Evolutionary conservation across 1,284 basidiomycete species (phyloP), one percentile per base, ranked within the genome.

Genomic region (Pseudozyma hubeiensis): DNA sequence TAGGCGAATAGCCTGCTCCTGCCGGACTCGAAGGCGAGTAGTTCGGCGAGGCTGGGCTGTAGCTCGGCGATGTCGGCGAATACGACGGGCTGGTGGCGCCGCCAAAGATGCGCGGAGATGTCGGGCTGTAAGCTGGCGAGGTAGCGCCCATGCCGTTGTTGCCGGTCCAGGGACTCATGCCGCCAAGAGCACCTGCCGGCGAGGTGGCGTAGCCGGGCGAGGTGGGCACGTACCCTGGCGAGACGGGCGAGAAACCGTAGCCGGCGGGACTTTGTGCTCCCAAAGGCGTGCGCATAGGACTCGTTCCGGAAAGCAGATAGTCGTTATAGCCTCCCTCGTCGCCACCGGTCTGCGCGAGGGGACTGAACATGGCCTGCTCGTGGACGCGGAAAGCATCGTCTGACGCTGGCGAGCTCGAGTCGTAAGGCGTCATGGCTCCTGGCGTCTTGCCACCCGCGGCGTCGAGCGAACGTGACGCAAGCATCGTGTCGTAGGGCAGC

Each of bases 351-450:
- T 91, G 90, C 34, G 92, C 93, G 50, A 99, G 90, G 0, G 97
- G 97, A 35, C 95, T 97, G 89, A 99, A 99, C 31, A 93, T 93
- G 8, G 91, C 89, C 70, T 94, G 92, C 57, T 92, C 92, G 81
- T 90, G 92, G 70, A 91, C 64, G 87, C 85, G 24, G 88, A 88
- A 84, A 14, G 87, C 87, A 46, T 77, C 76, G 54, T 80, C 76
- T 37, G 75, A 73, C 71, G 90, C 88, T 0, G 92, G 94, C 29
- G 94, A 94, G 79, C 92, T 91, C 66, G 89, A 91, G 85, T 96
- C 83, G 72, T 84, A 84, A 3, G 82, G 82, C 29, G 82, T 84
- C 78, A 83, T 81, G 37, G 75, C 82, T 19, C 77, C 77, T 1
- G 82, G 82, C 44, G 81, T 84, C 59, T 80, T 81, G 41, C 74